Evolutionary conservation across 768 basidiomycete species (phyloP).

Genomic region (Leccinum fibrillosum): DNA sequence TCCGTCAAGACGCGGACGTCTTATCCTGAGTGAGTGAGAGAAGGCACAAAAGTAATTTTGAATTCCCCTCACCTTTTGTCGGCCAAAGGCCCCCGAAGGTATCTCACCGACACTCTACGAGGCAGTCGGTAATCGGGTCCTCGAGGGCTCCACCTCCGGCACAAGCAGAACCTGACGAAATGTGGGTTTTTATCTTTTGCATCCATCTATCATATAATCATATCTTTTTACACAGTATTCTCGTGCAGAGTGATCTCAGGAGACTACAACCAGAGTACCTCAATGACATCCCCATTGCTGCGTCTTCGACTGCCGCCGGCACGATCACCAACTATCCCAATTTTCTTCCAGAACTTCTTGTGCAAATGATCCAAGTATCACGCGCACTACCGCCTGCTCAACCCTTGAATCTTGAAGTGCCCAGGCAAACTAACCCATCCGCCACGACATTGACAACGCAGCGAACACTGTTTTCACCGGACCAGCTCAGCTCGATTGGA

Average conservation of each 20-base stretch:
- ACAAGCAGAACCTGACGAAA: constrained; percentile 54
- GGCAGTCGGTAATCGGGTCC: constrained; percentile 28
- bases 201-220: constrained; percentile 1
- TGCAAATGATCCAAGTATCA: neutral
- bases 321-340: neutral
- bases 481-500: neutral
- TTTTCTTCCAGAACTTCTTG: neutral
- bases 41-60: neutral
- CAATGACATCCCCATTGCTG: constrained; percentile 87
- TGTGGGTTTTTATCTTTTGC: constrained; percentile 38
- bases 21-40: constrained; percentile 13
- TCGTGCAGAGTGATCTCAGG: constrained; percentile 73
- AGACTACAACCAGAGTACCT: constrained; percentile 80
- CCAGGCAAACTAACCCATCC: neutral
- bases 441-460: neutral
- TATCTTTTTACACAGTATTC: constrained; percentile 44
- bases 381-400: neutral
- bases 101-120: constrained; percentile 32
- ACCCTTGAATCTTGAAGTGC: neutral
- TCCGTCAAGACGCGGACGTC: constrained; percentile 13
- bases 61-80: constrained; percentile 3
- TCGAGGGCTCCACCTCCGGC: constrained; percentile 2
- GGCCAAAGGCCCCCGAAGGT: constrained; percentile 9
- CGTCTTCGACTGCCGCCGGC: no score
- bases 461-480: neutral